Base-by-base conservation (phyloP, 2,329 filamentous ascomycete genomes). In the Kalmusia sp. region DNA sequence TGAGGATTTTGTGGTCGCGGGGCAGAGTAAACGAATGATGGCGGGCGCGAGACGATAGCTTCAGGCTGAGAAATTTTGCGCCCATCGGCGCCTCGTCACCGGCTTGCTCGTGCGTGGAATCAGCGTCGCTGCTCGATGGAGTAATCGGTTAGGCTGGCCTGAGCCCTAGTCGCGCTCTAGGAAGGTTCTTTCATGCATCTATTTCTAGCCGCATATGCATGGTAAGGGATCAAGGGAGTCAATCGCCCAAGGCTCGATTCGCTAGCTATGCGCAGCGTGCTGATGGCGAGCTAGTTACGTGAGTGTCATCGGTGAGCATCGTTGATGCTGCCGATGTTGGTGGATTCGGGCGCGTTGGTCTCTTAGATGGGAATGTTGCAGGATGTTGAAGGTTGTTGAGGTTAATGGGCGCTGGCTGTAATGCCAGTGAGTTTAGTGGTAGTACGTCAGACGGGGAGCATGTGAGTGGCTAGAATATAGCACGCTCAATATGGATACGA, bases 131-230 rank as follows among this genome's bases (percentile, higher is more conserved):
- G 38, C 49, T 59, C 27, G 46, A 51, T 31, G 40, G 19, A 54
- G 48, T 15, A 44, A 44, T 31, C 28, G 39, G 39, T 44, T 51
- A 51, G 48, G 22, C 48, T 30, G 48, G 19, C 33, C 21, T 27
- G 54, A 39, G 52, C 38, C 55, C 57, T 63, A 59, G 65, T 66
- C 64, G 63, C 54, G 64, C 55, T 61, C 64, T 62, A 57, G 67
- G 64, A 65, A 55, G 58, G 62, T 63, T 64, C 60, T 51, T 57
- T 58, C 49, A 70, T 71, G 69, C 68, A 65, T 53, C 67, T 53
- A 64, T 62, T 47, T 63, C 68, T 73, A 72, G 70, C 66, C 63
- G 70, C 70, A 73, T 73, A 72, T 73, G 70, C 70, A 70, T 17
- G 54, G 51, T 55, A 46, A 65, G 65, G 69, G 57, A 66, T 65